Evolutionary conservation across 371 early-diverging fungal genomes (phyloP), one percentile per base, ranked within the genome.

Genomic region (Funneliformis caledonium): DNA sequence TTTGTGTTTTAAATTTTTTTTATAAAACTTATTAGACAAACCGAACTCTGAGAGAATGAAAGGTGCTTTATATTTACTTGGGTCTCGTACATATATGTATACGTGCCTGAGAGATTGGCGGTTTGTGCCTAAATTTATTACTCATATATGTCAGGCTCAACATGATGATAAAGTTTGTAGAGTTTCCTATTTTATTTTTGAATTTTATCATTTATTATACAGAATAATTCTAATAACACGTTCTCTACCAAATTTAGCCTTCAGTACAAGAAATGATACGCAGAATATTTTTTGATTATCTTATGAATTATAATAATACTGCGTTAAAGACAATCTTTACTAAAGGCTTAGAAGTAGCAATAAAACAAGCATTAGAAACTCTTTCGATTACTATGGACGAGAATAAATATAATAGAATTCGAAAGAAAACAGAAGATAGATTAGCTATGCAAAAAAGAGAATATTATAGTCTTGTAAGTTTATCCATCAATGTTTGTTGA

Each of bases 21-120:
- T 8, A 19, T 22, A n/a, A 45, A 16, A 60, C 26, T 76, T 68
- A n/a, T 33, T 72, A 59, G 85, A 82, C 9, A 83, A 83, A 80
- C 64, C 83, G 60, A 87, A 87, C 31, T 85, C 89, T 0, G 91
- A 93, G 74, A 88, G 87, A 52, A 91, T 96, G 88, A 94, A 94
- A 45, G 97, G 96, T 1, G 93, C 96, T 0, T 86, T 97, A 52
- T 93, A 91, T 70, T 80, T 94, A 43, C 84, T 95, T 8, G 87
- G 85, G 2, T 88, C 90, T 33, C 87, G 85, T 43, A 84, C 88
- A 4, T 83, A 90, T 33, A 82, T 87, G 69, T 78, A 88, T 26
- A 84, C 91, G n/a, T 93, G 91, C 62, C 74, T 93, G 60, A 88
- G 91, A 7, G 88, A 93, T 82, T 94, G 93, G 93, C 79, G 86